Conservation (phyloP, 495 filamentous ascomycete species). For the Penicillium canariense region DNA sequence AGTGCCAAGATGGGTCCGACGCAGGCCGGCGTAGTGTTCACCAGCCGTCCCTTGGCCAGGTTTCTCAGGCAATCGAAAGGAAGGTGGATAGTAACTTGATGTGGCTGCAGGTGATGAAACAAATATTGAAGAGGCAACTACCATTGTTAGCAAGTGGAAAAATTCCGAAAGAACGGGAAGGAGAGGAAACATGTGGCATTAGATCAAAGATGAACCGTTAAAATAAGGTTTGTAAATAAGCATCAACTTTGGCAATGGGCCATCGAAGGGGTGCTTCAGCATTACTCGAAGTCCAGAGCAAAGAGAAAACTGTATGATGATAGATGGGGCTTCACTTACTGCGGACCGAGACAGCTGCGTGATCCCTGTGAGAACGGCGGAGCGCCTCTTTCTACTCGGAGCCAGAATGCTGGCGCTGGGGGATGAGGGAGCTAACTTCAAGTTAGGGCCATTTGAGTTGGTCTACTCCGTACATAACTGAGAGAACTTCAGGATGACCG, state of each 20-base stretch:
- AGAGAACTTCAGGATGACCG: background rate
- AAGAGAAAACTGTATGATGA: background rate
- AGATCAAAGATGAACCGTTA: background rate
- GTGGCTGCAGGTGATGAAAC: background rate
- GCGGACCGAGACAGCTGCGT: constrained; percentile 37
- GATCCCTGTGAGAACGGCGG: constrained; percentile 41
- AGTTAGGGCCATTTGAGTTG: constrained; percentile 27
- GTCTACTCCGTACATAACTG: background rate
- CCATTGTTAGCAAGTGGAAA: background rate
- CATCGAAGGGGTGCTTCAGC: too few species aligned
- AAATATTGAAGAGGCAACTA: background rate
- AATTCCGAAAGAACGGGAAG: background rate
- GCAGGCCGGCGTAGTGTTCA: too few species aligned
- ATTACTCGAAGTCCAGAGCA: constrained; percentile 7
- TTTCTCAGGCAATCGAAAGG: background rate
- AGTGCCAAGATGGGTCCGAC: background rate
- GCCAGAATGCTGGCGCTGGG: constrained; percentile 45
- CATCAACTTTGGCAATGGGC: constrained; percentile 7
- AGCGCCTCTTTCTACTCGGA: constrained; percentile 28
- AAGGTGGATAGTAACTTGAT: background rate
- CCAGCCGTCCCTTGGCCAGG: background rate
- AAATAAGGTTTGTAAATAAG: background rate
- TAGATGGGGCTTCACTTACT: constrained; percentile 18
- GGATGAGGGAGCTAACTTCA: constrained; percentile 38
- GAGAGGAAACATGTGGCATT: background rate